A percentile compares a stretch with the other conserved stretches of the same genome.
Evolutionary conservation across 371 early-diverging fungal genomes (phyloP).

Genomic region (Mortierella polycephala): DNA sequence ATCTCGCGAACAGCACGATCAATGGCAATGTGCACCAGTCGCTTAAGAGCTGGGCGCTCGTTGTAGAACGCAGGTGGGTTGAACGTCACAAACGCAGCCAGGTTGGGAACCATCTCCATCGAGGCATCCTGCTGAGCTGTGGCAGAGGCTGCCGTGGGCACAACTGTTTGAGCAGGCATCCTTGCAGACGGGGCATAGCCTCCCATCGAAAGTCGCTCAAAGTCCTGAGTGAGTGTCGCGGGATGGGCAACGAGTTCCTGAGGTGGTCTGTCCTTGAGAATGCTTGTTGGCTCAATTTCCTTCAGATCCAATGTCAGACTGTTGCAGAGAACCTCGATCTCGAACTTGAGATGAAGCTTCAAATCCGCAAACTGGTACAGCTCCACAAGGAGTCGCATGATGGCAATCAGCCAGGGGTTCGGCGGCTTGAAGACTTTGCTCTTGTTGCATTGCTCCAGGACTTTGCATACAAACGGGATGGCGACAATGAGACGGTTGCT

Average conservation of each 20-base stretch:
- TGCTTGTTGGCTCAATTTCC: conserved; percentile 82
- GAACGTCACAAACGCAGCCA: conserved; percentile 76
- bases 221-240: conserved; percentile 49
- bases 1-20: conserved; percentile 89
- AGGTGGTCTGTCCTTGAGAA: conserved; percentile 75
- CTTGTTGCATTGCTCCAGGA: conserved; percentile 86
- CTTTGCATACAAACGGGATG: conserved; percentile 98
- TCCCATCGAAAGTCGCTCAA: conserved; percentile 56
- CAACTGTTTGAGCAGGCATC: conserved; percentile 46
- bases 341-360: conserved; percentile 95
- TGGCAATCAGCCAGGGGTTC: conserved; percentile 98
- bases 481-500: conserved; percentile 90
- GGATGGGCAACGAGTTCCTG: conserved; percentile 58
- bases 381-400: conserved; percentile 90
- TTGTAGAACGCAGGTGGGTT: conserved; percentile 81
- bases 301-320: conserved; percentile 85
- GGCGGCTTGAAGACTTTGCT: conserved; percentile 94
- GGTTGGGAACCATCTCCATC: conserved; percentile 64
- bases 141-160: conserved; percentile 13
- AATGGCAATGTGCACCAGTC: conserved; percentile 87
- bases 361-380: conserved; percentile 93
- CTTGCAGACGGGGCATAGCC: conserved; percentile 50
- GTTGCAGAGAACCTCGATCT: conserved; percentile 97
- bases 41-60: conserved; percentile 83
- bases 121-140: conserved; percentile 26